Percentiles rank a stretch among this genome's conserved stretches.
These are phyloP conservation scores for Yarrowia bubula DNA, from an alignment of 805 yeast species.

Conservation along the genomic window DNA sequence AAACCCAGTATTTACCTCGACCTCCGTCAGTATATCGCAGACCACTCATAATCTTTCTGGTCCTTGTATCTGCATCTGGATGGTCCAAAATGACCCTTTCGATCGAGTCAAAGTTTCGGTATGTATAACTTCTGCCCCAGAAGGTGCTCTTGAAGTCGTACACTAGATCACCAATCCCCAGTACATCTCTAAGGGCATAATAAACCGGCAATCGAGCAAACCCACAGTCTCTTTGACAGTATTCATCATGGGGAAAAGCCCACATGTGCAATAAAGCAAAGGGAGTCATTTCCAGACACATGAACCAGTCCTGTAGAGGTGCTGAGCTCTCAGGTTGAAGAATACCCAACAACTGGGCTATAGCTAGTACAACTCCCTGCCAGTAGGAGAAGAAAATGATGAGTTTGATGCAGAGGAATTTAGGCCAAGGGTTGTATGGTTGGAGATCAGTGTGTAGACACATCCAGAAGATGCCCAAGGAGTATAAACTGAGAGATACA, in stretches of 20 bases:
- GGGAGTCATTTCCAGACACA: conserved; percentile 79
- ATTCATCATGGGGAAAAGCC: conserved; percentile 78
- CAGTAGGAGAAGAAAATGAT: conserved; percentile 97
- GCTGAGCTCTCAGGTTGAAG: conserved; percentile 25
- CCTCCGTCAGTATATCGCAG: conserved; percentile 79
- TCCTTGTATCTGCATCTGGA: conserved; percentile 60
- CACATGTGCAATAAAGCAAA: conserved; percentile 87
- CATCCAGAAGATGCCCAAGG: conserved; percentile 88
- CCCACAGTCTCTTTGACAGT: conserved; percentile 62
- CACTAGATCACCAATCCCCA: conserved; percentile 72
- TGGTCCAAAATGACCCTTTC: conserved; percentile 63
- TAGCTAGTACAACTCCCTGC: conserved; percentile 71
- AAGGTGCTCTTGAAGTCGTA: conserved; percentile 71
- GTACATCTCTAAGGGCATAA: conserved; percentile 71
- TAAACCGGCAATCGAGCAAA: conserved; percentile 61
- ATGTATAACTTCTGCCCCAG: conserved; percentile 73
- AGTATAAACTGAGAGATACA: conserved; percentile 78
- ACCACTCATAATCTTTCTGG: conserved; percentile 77
- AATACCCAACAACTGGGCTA: conserved; percentile 39
- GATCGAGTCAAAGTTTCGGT: conserved; percentile 77
- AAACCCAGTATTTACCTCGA: conserved; percentile 78
- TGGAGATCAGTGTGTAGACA: conserved; percentile 74
- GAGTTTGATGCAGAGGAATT: conserved; percentile 86
- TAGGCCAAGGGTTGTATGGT: conserved; percentile 85
- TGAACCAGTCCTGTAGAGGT: conserved; percentile 69